A percentile compares a stretch with the other conserved stretches of the same genome.
These are phyloP conservation scores for Durio zibethinus DNA, from an alignment of 345 rosid species.

Conservation along the genomic window DNA sequence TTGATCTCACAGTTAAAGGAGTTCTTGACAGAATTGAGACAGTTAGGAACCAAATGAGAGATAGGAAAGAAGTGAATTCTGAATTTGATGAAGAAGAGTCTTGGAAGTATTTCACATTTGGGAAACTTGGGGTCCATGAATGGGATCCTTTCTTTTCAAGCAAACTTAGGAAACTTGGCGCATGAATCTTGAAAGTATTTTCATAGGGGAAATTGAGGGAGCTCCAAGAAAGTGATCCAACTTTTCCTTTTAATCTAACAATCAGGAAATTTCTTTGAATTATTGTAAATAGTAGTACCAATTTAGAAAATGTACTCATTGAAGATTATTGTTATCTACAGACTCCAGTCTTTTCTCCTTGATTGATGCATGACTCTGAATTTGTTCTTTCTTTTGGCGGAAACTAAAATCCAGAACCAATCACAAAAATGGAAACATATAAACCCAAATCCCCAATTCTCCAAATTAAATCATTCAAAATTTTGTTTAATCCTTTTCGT, in stretches of 20 bases:
- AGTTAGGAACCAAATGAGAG: slow-evolving; percentile 32
- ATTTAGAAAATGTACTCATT: not conserved
- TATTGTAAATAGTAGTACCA: not conserved
- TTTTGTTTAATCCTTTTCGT: not conserved
- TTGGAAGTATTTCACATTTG: slow-evolving; percentile 60
- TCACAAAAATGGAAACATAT: not conserved
- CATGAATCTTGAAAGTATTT: slow-evolving; percentile 30
- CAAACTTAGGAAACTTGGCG: slow-evolving; percentile 1
- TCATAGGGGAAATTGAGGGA: not conserved
- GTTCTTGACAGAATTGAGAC: slow-evolving; percentile 53
- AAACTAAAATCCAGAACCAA: not conserved
- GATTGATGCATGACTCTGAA: not conserved
- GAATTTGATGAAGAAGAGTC: slow-evolving; percentile 44
- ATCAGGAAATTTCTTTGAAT: not conserved
- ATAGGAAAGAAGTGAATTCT: slow-evolving; percentile 32
- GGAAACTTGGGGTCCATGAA: slow-evolving; percentile 43
- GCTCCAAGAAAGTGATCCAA: not conserved
- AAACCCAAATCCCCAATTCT: not conserved
- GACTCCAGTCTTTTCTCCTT: not conserved
- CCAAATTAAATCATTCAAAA: not conserved
- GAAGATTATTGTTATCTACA: not conserved
- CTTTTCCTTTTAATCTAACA: not conserved
- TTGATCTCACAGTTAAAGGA: slow-evolving; percentile 62
- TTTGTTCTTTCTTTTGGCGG: not conserved
- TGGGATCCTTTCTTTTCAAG: slow-evolving; percentile 63